Percentiles rank a stretch among this genome's conserved stretches.
Evolutionary conservation across 2,329 filamentous ascomycete genomes (phyloP).

Genomic region (Lachnellula occidentalis): DNA sequence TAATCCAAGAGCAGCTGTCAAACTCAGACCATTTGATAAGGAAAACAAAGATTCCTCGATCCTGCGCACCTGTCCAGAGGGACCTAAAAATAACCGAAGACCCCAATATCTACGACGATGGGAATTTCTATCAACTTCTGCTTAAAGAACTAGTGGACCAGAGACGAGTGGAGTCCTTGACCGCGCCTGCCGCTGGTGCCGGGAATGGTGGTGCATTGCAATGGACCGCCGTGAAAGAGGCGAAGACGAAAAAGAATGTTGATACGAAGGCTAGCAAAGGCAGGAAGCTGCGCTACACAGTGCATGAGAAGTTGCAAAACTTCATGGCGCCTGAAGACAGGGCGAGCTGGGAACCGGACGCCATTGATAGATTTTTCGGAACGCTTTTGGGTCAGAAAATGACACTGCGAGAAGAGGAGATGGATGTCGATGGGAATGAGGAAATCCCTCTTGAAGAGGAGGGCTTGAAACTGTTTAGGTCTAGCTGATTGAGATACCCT

Average conservation of each 20-base stretch:
- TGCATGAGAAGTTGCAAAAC: slow-evolving; percentile 95
- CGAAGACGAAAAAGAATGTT: slow-evolving; percentile 75
- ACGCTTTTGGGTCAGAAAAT: slow-evolving; percentile 69
- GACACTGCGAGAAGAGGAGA: slow-evolving; percentile 48
- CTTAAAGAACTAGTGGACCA: slow-evolving; percentile 92
- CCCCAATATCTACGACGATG: slow-evolving; percentile 77
- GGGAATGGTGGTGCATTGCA: slow-evolving; percentile 37
- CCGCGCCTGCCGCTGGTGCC: slow-evolving; percentile 32
- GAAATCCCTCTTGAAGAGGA: slow-evolving; percentile 33
- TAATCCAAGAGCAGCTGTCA: slow-evolving; percentile 63
- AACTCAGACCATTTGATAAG: slow-evolving; percentile 62
- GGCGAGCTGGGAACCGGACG: slow-evolving; percentile 71
- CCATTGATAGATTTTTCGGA: slow-evolving; percentile 72
- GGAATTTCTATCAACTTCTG: slow-evolving; percentile 88
- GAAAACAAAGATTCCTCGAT: slow-evolving; percentile 65
- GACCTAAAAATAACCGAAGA: slow-evolving; percentile 53
- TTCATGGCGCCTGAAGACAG: slow-evolving; percentile 94
- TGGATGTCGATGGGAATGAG: slow-evolving; percentile 47
- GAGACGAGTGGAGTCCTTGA: slow-evolving; percentile 63
- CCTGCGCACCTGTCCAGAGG: slow-evolving; percentile 68
- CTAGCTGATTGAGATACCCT: slow-evolving; percentile 3
- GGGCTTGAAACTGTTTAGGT: slow-evolving; percentile 31
- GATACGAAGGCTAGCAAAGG: slow-evolving; percentile 96
- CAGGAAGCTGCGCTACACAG: slow-evolving; percentile 85
- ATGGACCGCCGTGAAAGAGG: slow-evolving; percentile 66